These are phyloP conservation scores for Wickerhamiella dianesei DNA, from an alignment of 805 yeast species.

Conservation along the genomic window DNA sequence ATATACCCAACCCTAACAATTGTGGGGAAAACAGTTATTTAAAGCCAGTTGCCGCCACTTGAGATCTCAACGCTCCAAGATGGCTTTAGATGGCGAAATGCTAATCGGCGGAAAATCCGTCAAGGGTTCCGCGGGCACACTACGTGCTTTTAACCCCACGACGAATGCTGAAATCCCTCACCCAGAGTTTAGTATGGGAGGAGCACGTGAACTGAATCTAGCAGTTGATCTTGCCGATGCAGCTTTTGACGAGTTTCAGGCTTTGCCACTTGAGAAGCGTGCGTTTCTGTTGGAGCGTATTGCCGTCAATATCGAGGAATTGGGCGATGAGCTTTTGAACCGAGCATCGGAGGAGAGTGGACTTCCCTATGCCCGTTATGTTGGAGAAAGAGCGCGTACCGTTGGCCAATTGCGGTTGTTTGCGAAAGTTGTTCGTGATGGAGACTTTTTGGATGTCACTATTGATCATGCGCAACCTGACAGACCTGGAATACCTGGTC, in stretches of 20 bases:
- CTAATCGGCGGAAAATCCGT: background rate
- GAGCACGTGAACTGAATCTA: background rate
- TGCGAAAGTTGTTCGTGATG: conserved; percentile 1
- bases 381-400: background rate
- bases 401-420: background rate
- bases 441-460: background rate
- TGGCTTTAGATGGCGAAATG: background rate
- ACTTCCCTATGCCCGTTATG: background rate
- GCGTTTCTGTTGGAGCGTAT: background rate
- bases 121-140: background rate
- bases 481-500: background rate
- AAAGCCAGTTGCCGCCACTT: too few species aligned
- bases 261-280: background rate
- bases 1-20: background rate
- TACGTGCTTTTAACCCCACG: background rate
- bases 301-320: background rate
- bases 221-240: background rate
- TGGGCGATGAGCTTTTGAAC: background rate
- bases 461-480: background rate
- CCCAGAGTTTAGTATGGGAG: background rate
- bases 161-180: background rate
- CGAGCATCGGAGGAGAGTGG: background rate
- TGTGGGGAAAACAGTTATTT: background rate
- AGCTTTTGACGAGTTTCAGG: background rate
- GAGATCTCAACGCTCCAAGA: too few species aligned